Evolutionary conservation across 1,139 yeast genomes (phyloP).

Genomic region (Geotrichum carabidarum): DNA sequence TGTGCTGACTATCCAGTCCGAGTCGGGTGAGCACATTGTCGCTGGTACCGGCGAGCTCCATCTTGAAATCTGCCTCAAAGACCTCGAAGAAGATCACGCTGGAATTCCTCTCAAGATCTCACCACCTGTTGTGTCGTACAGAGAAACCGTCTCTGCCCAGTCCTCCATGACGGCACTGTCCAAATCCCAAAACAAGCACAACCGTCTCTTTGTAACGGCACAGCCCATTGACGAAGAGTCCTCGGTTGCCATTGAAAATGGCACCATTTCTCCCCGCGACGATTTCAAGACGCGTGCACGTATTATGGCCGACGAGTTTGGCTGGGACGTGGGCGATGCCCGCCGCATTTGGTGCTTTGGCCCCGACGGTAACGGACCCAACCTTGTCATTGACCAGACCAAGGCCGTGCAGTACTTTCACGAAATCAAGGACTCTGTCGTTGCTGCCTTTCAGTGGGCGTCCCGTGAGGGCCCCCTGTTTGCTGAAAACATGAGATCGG

Average conservation of each 20-base stretch:
- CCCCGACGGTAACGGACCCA: conserved; percentile 99
- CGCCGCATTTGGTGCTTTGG: conserved; percentile 99
- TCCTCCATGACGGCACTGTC: conserved; percentile 95
- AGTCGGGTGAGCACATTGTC: conserved; percentile 99
- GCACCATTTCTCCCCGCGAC: conserved; percentile 91
- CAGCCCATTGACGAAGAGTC: conserved; percentile 94
- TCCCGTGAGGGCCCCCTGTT: conserved; percentile 98
- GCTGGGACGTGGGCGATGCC: conserved; percentile 99
- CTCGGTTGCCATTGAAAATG: conserved; percentile 84
- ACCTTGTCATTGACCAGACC: conserved; percentile 98
- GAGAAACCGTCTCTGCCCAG: conserved; percentile 94
- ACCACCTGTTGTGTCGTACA: conserved; percentile 97
- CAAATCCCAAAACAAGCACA: conserved; percentile 99
- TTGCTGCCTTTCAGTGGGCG: conserved; percentile 99
- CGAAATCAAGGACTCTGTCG: conserved; percentile 99
- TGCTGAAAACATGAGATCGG: conserved; percentile 94
- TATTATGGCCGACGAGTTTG: conserved; percentile 97
- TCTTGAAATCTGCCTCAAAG: conserved; percentile 94
- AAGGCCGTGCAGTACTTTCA: conserved; percentile 99
- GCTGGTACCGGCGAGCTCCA: conserved; percentile 99
- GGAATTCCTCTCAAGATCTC: conserved; percentile 98
- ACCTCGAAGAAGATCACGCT: conserved; percentile 98
- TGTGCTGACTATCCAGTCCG: conserved; percentile 80
- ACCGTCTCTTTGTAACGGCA: conserved; percentile 98
- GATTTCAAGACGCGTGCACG: conserved; percentile 99